phyloP scores from a whole-genome alignment of 2,329 filamentous ascomycete genomes.

The Xylaria polymorpha region DNA sequence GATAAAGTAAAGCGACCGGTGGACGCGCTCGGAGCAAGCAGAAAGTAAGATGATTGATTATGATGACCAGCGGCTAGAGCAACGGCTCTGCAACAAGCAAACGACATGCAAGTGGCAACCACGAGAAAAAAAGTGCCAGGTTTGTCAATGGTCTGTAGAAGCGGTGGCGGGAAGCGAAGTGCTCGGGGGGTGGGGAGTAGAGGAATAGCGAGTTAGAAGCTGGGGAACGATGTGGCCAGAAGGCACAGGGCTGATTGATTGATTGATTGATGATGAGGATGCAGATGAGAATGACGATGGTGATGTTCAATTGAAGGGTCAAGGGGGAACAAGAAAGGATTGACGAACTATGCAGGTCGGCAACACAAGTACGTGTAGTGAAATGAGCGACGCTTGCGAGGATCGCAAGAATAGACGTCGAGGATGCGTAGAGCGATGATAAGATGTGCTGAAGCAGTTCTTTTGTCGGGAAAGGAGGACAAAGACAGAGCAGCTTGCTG shows the following conservation, averaged over 20 bases:
- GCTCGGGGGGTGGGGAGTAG: conserved; percentile 27
- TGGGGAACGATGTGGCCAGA: conserved; percentile 23
- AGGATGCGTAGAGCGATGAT: conserved; percentile 33
- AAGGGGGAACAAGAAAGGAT: conserved; percentile 46
- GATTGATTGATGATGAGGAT: conserved; percentile 15
- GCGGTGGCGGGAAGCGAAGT: conserved; percentile 39
- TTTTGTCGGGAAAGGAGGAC: conserved; percentile 35
- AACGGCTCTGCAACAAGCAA: conserved; percentile 51
- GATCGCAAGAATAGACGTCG: conserved; percentile 41
- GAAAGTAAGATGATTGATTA: conserved; percentile 41
- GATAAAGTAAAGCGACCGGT: conserved; percentile 41
- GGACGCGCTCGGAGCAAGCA: conserved; percentile 47
- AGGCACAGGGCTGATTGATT: conserved; percentile 21
- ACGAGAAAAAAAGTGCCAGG: conserved; percentile 43
- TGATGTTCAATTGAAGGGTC: conserved; percentile 38
- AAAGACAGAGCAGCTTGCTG: conserved; percentile 27
- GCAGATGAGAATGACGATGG: conserved; percentile 33
- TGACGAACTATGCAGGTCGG: conserved; percentile 50
- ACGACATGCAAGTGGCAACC: conserved; percentile 41
- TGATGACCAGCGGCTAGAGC: conserved; percentile 43
- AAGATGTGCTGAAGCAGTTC: conserved; percentile 29
- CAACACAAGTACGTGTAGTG: conserved; percentile 31
- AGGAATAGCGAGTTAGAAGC: conserved; percentile 33
- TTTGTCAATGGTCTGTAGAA: conserved; percentile 44
- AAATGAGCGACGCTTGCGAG: conserved; percentile 35